Evolutionary conservation across 2,329 filamentous ascomycete species (phyloP), one percentile per base, ranked within the genome.

Genomic region (Colletotrichum lupini): DNA sequence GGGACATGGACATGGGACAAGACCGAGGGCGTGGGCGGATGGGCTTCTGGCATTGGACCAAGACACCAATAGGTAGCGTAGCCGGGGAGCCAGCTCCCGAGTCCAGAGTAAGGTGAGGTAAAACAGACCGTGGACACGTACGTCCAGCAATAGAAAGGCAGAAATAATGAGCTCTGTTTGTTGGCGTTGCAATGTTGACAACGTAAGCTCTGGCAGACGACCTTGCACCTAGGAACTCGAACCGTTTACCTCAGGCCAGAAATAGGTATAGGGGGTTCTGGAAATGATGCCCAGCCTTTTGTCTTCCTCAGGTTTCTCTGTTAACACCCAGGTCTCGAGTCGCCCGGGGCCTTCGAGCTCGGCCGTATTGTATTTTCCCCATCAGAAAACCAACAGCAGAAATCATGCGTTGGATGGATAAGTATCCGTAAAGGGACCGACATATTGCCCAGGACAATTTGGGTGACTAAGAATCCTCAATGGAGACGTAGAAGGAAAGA

Each of bases 11-110:
- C 12, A 28, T 19, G 24, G 37, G 42, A 28, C n/a, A 49, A 22
- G 26, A 49, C 12, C 5, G 49, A 68, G 58, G 49, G 67, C 67
- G 67, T 68, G 67, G 67, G 49, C 35, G 58, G 35, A 68, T 53
- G 32, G 42, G 53, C 52, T 58, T 24, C 69, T 63, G 65, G 58
- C 16, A 64, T 72, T 63, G 69, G 69, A 57, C 57, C 53, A 42
- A 64, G 53, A 72, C 58, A 63, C 59, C 58, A 63, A 66, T 63
- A 49, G 60, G 60, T 52, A 46, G 60, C 60, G n/a, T 52, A 62
- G 4, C 60, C 42, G 60, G 60, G 7, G 11, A 32, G 60, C 59
- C 19, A 32, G 42, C 60, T 62, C 49, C 11, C 37, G 42, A 42
- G 24, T 24, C 22, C 28, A 62, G 3, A 11, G 46, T 28, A 37